Percentiles rank a stretch among this genome's conserved stretches.
Evolutionary conservation across 2,329 filamentous ascomycete genomes (phyloP).

Genomic region (Bipolaris victoriae): DNA sequence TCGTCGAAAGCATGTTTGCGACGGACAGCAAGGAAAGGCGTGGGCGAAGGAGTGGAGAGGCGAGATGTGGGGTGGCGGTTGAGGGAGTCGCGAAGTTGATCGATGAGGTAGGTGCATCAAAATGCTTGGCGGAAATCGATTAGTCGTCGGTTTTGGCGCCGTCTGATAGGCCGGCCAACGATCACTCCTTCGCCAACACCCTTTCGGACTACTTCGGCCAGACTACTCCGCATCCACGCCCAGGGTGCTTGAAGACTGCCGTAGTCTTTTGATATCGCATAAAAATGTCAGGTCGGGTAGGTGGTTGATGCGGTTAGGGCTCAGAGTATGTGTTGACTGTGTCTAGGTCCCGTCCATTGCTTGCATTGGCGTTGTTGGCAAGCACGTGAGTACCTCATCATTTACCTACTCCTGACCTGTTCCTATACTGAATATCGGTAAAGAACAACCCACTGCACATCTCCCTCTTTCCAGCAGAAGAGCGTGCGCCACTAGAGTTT

Average conservation of each 20-base stretch:
- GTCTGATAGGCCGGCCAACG: slow-evolving; percentile 40
- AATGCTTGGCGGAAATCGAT: slow-evolving; percentile 34
- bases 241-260: slow-evolving; percentile 8
- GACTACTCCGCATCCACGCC: slow-evolving; percentile 16
- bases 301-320: not conserved
- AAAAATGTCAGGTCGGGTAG: slow-evolving; percentile 19
- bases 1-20: slow-evolving; percentile 58
- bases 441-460: slow-evolving; percentile 97
- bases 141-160: slow-evolving; percentile 36
- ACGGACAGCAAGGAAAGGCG: slow-evolving; percentile 43
- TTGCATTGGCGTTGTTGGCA: slow-evolving; percentile 91
- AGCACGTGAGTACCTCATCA: slow-evolving; percentile 68
- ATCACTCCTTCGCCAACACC: slow-evolving; percentile 29
- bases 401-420: slow-evolving; percentile 5
- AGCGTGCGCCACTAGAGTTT: slow-evolving; percentile 83
- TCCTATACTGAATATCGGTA: slow-evolving; percentile 12
- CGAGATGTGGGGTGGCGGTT: slow-evolving; percentile 42
- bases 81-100: slow-evolving; percentile 28
- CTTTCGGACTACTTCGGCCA: slow-evolving; percentile 34
- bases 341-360: slow-evolving; percentile 73
- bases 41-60: slow-evolving; percentile 48
- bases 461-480: slow-evolving; percentile 78
- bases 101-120: slow-evolving; percentile 42
- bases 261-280: slow-evolving; percentile 3
- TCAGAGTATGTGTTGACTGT: slow-evolving; percentile 1